Percentiles rank a stretch among this genome's conserved stretches.
These are phyloP conservation scores for Trametes punicea DNA, from an alignment of 768 basidiomycete genomes.

Conservation along the genomic window DNA sequence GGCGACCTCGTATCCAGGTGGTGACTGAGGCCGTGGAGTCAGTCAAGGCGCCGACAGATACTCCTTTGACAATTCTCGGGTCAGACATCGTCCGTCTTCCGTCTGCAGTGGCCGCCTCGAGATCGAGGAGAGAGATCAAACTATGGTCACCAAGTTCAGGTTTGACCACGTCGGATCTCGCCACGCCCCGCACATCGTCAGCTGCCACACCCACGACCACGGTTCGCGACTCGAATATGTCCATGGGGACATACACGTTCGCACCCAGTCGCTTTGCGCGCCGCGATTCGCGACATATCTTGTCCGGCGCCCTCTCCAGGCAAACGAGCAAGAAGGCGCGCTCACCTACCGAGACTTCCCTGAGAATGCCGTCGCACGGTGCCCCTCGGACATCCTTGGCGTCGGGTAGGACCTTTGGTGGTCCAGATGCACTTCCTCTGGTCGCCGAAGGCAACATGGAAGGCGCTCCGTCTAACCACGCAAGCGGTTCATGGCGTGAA, in stretches of 20 bases:
- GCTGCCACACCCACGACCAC: constrained; percentile 2
- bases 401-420: constrained; percentile 14
- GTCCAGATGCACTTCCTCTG: constrained; percentile 12
- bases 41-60: neutral
- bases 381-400: constrained; percentile 13
- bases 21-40: constrained; percentile 5
- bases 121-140: neutral
- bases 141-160: constrained; percentile 14
- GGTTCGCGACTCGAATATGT: constrained; percentile 9
- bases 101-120: neutral
- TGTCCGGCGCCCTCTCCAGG: neutral
- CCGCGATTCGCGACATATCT: neutral
- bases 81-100: constrained; percentile 32
- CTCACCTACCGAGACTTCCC: constrained; percentile 4
- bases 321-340: constrained; percentile 10
- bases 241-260: constrained; percentile 1
- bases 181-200: neutral
- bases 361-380: constrained; percentile 1
- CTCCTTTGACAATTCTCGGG: constrained; percentile 22
- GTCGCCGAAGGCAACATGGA: constrained; percentile 10
- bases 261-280: constrained; percentile 2
- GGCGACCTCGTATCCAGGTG: constrained; percentile 15
- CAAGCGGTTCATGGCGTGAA: neutral
- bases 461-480: neutral
- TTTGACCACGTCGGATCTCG: constrained; percentile 10